These are phyloP conservation scores for Penicillium paneum DNA, from an alignment of 2,329 filamentous ascomycete species.

Conservation along the genomic window DNA sequence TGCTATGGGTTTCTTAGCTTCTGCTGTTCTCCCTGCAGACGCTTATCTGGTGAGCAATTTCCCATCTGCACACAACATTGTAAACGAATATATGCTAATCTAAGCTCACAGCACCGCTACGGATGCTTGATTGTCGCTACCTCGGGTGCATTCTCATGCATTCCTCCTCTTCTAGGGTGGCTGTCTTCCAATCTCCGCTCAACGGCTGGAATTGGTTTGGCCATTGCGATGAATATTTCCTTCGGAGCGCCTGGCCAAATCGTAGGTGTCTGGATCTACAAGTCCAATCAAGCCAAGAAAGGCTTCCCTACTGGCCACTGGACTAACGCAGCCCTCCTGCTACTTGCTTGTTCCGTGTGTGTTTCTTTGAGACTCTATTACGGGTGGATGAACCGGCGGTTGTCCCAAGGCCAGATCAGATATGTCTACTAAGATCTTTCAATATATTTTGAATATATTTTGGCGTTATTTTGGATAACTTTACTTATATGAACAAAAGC, in stretches of 20 bases:
- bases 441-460: too few relatives aligned
- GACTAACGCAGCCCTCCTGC: slow-evolving; percentile 9
- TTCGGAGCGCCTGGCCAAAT: slow-evolving; percentile 28
- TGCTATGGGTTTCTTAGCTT: slow-evolving; percentile 55
- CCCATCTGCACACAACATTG: background rate
- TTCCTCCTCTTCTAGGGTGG: slow-evolving; percentile 28
- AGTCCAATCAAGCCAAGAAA: slow-evolving; percentile 1
- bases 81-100: background rate
- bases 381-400: background rate
- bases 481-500: too few relatives aligned
- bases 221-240: slow-evolving; percentile 26
- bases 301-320: slow-evolving; percentile 6
- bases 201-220: slow-evolving; percentile 20
- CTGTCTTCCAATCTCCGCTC: slow-evolving; percentile 24
- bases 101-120: slow-evolving; percentile 15
- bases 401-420: background rate
- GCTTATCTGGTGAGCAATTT: slow-evolving; percentile 47
- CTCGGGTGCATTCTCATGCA: slow-evolving; percentile 17
- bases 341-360: slow-evolving; percentile 10
- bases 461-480: too few relatives aligned
- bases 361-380: slow-evolving; percentile 14
- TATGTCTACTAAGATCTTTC: background rate
- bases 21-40: slow-evolving; percentile 57
- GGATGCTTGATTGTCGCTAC: slow-evolving; percentile 5
- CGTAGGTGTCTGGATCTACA: slow-evolving; percentile 30